Evolutionary conservation across 2,329 filamentous ascomycete species (phyloP), one percentile per base, ranked within the genome.

Genomic region (Fusarium sp.): DNA sequence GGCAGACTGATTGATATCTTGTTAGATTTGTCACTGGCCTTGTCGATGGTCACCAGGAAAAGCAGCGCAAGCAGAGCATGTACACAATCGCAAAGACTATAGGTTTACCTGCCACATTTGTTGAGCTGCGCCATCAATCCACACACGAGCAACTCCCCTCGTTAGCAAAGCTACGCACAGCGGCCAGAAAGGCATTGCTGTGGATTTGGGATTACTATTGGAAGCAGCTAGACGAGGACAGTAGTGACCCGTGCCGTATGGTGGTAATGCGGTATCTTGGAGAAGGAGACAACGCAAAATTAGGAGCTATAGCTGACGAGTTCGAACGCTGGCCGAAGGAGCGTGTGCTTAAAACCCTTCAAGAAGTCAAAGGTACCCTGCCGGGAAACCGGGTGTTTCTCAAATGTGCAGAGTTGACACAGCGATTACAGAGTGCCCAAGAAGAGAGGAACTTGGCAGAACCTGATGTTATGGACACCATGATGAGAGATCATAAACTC

Each of bases 171-270:
- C 83, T 98, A 66, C 88, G 93, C 55, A 85, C 86, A 37, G 92
- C 92, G 3, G 88, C 91, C 2, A 82, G 85, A 68, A 88, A 91
- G 73, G 93, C 92, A 2, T 83, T 98, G 66, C 83, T 85, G 46
- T 98, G 94, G 94, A 89, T 98, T 54, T 97, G 93, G 93, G 86
- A 90, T 55, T 93, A 93, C 78, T 98, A 97, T 82, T 98, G 94
- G 94, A 81, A 79, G 74, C 81, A 86, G 45, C 77, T 89, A 21
- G 72, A 76, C 3, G 76, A 78, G 7, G 75, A 76, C 28, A 41
- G 45, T 14, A 54, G 43, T 37, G 74, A 76, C 32, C 68, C 74
- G 18, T 82, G 82, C 59, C 78, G 74, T 23, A 76, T 78, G 5
- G 63, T 80, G 9, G 73, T 87, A 28, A 61, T 83, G 23, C 69